A percentile compares a stretch with the other conserved stretches of the same genome.
phyloP scores from a whole-genome alignment of 2,329 filamentous ascomycete genomes.

The Endocalyx cinctus region DNA sequence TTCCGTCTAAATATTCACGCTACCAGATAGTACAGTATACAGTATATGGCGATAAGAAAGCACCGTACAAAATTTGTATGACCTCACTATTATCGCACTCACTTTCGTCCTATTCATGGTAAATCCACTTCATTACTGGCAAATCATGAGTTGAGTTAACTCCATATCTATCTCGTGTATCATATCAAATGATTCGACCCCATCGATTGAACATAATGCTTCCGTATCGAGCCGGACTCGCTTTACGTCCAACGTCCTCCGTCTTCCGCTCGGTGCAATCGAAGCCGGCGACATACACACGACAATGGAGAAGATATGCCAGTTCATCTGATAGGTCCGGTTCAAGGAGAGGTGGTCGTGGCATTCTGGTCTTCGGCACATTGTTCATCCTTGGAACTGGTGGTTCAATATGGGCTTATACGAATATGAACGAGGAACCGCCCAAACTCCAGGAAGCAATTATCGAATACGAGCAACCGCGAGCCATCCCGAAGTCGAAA shows the following conservation, averaged over 20 bases:
- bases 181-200: no score
- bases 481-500: constrained; percentile 52
- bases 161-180: no score
- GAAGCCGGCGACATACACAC: constrained; percentile 1
- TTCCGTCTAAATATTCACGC: no score
- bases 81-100: no score
- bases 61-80: no score
- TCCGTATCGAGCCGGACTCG: constrained; percentile 11
- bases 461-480: constrained; percentile 64
- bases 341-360: constrained; percentile 8
- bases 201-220: constrained; percentile 14
- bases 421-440: constrained; percentile 12
- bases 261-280: constrained; percentile 11
- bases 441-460: constrained; percentile 38
- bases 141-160: no score
- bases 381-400: constrained; percentile 20
- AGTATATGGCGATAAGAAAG: no score
- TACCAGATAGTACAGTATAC: no score
- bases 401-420: constrained; percentile 19
- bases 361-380: constrained; percentile 18
- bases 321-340: constrained; percentile 10
- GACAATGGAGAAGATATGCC: constrained; percentile 16
- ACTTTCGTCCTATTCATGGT: no score
- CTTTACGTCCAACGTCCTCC: constrained; percentile 15
- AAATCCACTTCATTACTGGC: no score